Evolutionary conservation across 176 grass and related monocot genomes (phyloP), one percentile per base, ranked within the genome.

Genomic region (Oryza meyeriana): DNA sequence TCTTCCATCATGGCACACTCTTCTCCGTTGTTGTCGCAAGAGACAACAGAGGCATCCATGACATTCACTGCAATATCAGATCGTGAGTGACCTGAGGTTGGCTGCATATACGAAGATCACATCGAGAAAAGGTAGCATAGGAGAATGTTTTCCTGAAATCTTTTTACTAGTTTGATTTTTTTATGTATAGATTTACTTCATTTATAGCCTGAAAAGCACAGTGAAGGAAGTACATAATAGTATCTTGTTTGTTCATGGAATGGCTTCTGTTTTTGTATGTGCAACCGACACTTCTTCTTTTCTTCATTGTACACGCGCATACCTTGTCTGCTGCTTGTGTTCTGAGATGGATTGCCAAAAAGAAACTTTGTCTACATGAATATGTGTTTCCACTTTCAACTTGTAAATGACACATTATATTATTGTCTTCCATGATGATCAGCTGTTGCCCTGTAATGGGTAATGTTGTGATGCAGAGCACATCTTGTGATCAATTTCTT

Each of bases 1-100:
- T 89, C 90, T 45, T 91, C 81, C 35, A 69, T 73, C 66, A 73
- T 81, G n/a, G 84, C 74, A 13, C 77, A 78, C 25, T 47, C 69
- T 77, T 83, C 91, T 26, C 66, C 78, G 24, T 70, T 79, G 74
- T 80, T 79, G 58, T 94, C 92, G 4, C 78, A 89, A 22, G 83
- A 91, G 20, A 85, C 72, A 12, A 90, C 92, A 20, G 84, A 74
- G 48, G 78, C 82, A 38, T 97, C 94, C 69, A 73, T 92, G 64
- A 83, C 78, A 71, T 94, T 74, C 71, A 90, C 87, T 20, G 42
- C 50, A 39, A 50, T 83, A 80, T 85, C 69, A 4, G 92, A 87
- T 59, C 75, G 73, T 40, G 80, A 89, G 9, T 90, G 57, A 81
- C n/a, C 30, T 17, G 55, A 68, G 26, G 66, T 45, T 64, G 75